Percentiles rank a stretch among this genome's conserved stretches.
These are phyloP conservation scores for Lasiodiplodia citricola DNA, from an alignment of 2,329 filamentous ascomycete species.

Conservation along the genomic window DNA sequence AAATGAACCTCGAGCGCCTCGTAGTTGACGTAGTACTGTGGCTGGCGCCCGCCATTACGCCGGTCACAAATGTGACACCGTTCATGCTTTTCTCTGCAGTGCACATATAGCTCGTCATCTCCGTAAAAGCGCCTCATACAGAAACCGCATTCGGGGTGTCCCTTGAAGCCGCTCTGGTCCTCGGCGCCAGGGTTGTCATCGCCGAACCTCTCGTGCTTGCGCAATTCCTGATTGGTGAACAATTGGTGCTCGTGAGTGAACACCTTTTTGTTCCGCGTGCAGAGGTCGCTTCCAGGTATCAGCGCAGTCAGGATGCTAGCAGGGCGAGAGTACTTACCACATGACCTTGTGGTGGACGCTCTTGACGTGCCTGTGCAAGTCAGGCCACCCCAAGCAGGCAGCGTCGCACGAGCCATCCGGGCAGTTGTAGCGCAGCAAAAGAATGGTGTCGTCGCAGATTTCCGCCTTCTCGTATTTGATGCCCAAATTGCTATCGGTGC, in stretches of 20 bases:
- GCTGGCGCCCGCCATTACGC: conserved; percentile 64
- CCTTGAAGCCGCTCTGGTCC: conserved; percentile 94
- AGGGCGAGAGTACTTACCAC: conserved; percentile 59
- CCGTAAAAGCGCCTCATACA: conserved; percentile 93
- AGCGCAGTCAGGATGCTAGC: background rate
- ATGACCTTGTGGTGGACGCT: conserved; percentile 83
- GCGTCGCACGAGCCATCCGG: conserved; percentile 84
- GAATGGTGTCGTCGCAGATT: conserved; percentile 87
- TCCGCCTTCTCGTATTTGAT: conserved; percentile 89
- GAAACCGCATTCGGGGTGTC: conserved; percentile 93
- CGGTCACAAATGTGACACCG: conserved; percentile 93
- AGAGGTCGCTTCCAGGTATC: conserved; percentile 68
- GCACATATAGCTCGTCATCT: conserved; percentile 90
- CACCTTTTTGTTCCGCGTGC: conserved; percentile 93
- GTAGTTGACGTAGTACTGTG: conserved; percentile 92
- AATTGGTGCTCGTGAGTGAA: conserved; percentile 98
- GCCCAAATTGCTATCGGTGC: conserved; percentile 82
- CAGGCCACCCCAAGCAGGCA: conserved; percentile 80
- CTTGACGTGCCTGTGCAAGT: conserved; percentile 81
- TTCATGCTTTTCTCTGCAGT: conserved; percentile 94
- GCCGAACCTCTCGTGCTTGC: conserved; percentile 86
- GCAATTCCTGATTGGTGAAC: conserved; percentile 79
- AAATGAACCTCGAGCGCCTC: conserved; percentile 87
- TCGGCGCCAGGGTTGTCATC: conserved; percentile 88
- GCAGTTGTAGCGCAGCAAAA: conserved; percentile 93